phyloP scores from a whole-genome alignment of 148 eudicot species.

The Simmondsia chinensis region DNA sequence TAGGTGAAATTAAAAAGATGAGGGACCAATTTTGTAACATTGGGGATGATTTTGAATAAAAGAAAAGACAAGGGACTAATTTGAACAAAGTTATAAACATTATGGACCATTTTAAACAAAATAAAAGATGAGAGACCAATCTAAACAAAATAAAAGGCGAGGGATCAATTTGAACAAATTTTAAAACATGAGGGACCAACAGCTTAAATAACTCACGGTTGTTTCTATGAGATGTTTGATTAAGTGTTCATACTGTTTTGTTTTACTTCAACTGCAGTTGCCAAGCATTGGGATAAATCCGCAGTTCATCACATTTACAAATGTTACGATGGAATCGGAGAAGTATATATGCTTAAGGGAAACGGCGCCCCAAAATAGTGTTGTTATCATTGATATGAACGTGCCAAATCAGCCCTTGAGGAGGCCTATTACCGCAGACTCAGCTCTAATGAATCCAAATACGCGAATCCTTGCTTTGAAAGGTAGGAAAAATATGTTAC shows the following conservation, averaged over 20 bases:
- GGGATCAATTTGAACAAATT: no score
- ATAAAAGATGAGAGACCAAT: no score
- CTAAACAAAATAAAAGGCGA: no score
- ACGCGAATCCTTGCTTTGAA: slow-evolving; percentile 79
- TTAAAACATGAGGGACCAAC: no score
- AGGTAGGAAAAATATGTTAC: slow-evolving; percentile 41
- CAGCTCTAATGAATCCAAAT: slow-evolving; percentile 94
- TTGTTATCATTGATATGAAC: slow-evolving; percentile 90
- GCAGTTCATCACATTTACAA: slow-evolving; percentile 90
- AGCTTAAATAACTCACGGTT: no score
- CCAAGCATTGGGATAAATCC: slow-evolving; percentile 87
- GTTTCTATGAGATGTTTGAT: slow-evolving; percentile 6
- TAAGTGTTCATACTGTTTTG: background rate
- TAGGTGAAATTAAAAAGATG: no score
- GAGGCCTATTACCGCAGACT: slow-evolving; percentile 93
- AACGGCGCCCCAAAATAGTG: slow-evolving; percentile 93
- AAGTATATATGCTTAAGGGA: slow-evolving; percentile 94
- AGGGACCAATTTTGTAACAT: no score
- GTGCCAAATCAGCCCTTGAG: slow-evolving; percentile 96
- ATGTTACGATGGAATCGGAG: slow-evolving; percentile 99
- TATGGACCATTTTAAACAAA: no score
- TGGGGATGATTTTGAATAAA: no score
- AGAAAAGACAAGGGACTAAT: no score
- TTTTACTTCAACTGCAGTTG: slow-evolving; percentile 36
- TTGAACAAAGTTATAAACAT: no score